Percentiles rank a stretch among this genome's conserved stretches.
Evolutionary conservation across 1,284 basidiomycete species (phyloP).

Genomic region (Rhodotorula sp.): DNA sequence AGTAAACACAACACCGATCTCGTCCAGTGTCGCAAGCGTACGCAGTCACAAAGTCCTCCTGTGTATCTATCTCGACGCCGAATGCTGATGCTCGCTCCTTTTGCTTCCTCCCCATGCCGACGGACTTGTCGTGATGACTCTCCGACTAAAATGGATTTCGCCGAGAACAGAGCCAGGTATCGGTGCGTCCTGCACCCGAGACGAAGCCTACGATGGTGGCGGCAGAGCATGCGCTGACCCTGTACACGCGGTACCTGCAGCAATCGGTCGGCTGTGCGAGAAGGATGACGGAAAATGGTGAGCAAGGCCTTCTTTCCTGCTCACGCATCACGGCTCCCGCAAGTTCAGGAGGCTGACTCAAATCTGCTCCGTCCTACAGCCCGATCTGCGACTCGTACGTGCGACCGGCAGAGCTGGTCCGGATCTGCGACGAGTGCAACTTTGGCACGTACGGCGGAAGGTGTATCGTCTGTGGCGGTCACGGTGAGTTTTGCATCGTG

Average conservation of each 20-base stretch:
- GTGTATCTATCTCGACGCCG: not conserved
- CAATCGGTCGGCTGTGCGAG: conserved; percentile 95
- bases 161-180: not conserved
- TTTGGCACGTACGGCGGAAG: conserved; percentile 92
- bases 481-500: conserved; percentile 61
- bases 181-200: not conserved
- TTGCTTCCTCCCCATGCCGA: too few relatives aligned
- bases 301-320: conserved; percentile 45
- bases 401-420: conserved; percentile 92
- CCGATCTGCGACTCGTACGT: conserved; percentile 99
- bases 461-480: conserved; percentile 95
- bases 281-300: conserved; percentile 99
- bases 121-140: not conserved
- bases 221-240: not conserved
- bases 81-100: not conserved
- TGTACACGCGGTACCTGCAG: conserved; percentile 52
- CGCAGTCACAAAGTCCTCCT: not conserved
- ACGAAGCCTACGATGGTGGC: not conserved
- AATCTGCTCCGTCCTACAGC: conserved; percentile 54
- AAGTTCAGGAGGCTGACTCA: not conserved
- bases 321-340: not conserved
- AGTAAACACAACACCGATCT: conserved; percentile 39
- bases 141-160: not conserved
- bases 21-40: conserved; percentile 44
- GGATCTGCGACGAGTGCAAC: conserved; percentile 99